Conservation (phyloP, 2,329 filamentous ascomycete genomes). For the Zasmidium citrigriseum region DNA sequence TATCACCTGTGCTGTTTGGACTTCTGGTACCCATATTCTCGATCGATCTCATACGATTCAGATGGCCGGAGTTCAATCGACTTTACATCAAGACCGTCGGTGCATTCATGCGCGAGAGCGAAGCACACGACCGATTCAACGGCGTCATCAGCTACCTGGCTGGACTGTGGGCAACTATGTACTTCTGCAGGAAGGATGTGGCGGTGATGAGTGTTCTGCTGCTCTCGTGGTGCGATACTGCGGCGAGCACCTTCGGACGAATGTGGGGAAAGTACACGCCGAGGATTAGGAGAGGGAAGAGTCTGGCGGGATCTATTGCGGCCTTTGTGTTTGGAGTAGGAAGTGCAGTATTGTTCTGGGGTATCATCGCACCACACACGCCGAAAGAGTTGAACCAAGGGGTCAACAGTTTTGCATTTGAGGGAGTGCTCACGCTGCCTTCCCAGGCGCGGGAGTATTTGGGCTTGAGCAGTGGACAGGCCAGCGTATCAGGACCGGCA, state of each 20-base stretch:
- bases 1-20: slow-evolving; percentile 81
- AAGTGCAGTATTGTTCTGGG: slow-evolving; percentile 86
- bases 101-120: slow-evolving; percentile 94
- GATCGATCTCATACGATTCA: slow-evolving; percentile 80
- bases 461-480: slow-evolving; percentile 60
- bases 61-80: slow-evolving; percentile 77
- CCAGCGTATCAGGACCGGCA: slow-evolving; percentile 66
- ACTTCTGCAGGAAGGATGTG: slow-evolving; percentile 90
- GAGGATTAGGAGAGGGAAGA: slow-evolving; percentile 82
- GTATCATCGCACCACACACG: slow-evolving; percentile 68
- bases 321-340: slow-evolving; percentile 80
- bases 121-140: slow-evolving; percentile 85
- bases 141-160: slow-evolving; percentile 96
- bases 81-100: slow-evolving; percentile 83
- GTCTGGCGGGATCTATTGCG: slow-evolving; percentile 82
- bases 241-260: slow-evolving; percentile 89
- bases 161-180: slow-evolving; percentile 82
- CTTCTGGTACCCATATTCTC: slow-evolving; percentile 81
- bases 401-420: slow-evolving; percentile 74
- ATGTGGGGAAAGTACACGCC: slow-evolving; percentile 88
- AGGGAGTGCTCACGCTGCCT: slow-evolving; percentile 73
- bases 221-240: slow-evolving; percentile 97
- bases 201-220: slow-evolving; percentile 86
- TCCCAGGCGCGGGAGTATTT: slow-evolving; percentile 58
- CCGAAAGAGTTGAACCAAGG: slow-evolving; percentile 39